Evolutionary conservation across 495 filamentous ascomycete genomes (phyloP), one percentile per base, ranked within the genome.

Genomic region (Penicillium malachiteum): DNA sequence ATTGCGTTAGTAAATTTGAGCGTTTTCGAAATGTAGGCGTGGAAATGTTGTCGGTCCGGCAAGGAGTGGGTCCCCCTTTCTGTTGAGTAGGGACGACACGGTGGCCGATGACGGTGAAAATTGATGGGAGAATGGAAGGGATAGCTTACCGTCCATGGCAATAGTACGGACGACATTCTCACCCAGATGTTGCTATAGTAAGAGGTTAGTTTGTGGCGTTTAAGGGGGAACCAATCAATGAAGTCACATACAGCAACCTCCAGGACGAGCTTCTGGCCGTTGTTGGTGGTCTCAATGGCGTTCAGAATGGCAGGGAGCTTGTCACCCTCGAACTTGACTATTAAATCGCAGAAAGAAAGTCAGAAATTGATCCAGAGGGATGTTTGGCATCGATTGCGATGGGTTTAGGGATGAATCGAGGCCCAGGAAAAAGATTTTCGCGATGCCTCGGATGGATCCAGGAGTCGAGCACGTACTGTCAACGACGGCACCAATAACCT

Each of bases 131-230:
- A 42, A 42, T 18, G 48, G 34, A 13, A 26, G 21, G 21, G 31
- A n/a, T 56, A 55, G 79, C 88, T 77, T 85, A 96, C 94, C 94
- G 79, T 98, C 94, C 94, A 98, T 98, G 79, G 94, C 95, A 95
- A 98, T 98, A 73, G 90, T 92, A 79, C 94, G 88, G 76, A 98
- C 95, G 73, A 96, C 91, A 84, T 89, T 96, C 84, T 98, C 90
- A 81, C 94, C 94, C 78, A 98, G 81, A 85, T 98, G 94, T 96
- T 98, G 94, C 92, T 96, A 70, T 67, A 48, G 41, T 45, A 32
- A 9, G 32, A 44, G 30, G 58, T 73, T 70, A 71, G 66, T 60
- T 55, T 48, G 30, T 18, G 2, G 54, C 54, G 59, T 37, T 37
- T 13, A 61, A 70, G 63, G 38, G 8, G 42, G 43, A 47, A 34